Evolutionary conservation across 192 early-diverging fungal species (phyloP), one percentile per base, ranked within the genome.

Genomic region (Coemansia sp.): DNA sequence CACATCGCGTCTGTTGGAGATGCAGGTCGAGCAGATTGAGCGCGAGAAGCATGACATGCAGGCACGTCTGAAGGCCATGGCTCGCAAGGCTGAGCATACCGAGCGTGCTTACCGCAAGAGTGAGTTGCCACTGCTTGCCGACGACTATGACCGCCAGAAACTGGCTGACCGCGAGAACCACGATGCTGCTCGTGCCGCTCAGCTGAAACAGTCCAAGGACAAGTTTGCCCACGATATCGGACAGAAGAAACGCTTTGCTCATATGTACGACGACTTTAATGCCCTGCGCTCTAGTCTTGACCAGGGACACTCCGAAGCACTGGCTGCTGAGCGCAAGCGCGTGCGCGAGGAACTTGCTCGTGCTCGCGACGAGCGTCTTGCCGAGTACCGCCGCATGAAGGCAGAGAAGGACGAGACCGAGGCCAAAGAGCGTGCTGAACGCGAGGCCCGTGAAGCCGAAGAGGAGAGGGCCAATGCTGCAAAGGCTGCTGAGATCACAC

Each of bases 91-190:
- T 26, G 97, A 99, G 79, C 93, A 95, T 71, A 83, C 88, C 18
- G 95, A 96, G 81, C 93, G 97, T 71, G 97, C 96, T 16, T 90
- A 83, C 83, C 92, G 96, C 64, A 85, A 89, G 72, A 87, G 88
- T 58, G 97, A 99, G 83, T 89, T 90, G 67, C 90, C 95, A 49
- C 81, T 97, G 27, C 86, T 98, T 48, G 88, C 87, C 48, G 86
- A 90, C 62, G 96, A 98, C 76, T 96, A 97, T 69, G 92, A 92
- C 49, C 82, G 84, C 38, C 96, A 98, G 78, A 92, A 92, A 78
- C 84, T 83, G 76, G 73, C 69, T n/a, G 97, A 98, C 74, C 78
- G 78, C 64, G 89, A 89, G 50, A 86, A 85, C 75, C 86, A 94
- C 74, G 87, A 91, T 26, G 88, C 85, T 44, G 86, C 90, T 26